Conservation (phyloP, 2,329 filamentous ascomycete species). For the Fonsecaea multimorphosa region DNA sequence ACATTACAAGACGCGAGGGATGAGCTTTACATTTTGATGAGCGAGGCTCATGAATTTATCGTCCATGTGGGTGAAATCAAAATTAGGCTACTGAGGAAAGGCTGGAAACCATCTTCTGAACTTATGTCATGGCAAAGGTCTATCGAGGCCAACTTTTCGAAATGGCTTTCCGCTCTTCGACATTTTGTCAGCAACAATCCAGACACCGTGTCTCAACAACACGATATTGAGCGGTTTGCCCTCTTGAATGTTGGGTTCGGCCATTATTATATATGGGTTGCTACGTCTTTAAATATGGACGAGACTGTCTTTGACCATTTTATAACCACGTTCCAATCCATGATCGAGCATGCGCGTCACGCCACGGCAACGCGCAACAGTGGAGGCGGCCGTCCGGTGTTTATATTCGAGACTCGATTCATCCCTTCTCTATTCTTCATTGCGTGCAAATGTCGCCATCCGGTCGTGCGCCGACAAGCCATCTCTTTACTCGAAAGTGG, state of each 20-base stretch:
- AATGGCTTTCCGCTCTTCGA: not conserved
- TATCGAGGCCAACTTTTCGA: conserved; percentile 9
- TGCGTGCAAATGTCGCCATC: conserved; percentile 29
- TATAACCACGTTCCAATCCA: conserved; percentile 15
- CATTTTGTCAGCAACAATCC: not conserved
- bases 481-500: conserved; percentile 14
- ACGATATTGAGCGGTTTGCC: conserved; percentile 8
- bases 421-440: conserved; percentile 27
- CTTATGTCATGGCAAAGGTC: conserved; percentile 1
- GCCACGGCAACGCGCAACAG: conserved; percentile 1
- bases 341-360: conserved; percentile 16
- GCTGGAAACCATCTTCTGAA: conserved; percentile 20
- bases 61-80: conserved; percentile 19
- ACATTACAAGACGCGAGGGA: conserved; percentile 20
- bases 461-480: conserved; percentile 30
- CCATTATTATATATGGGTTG: conserved; percentile 22
- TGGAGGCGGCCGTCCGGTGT: conserved; percentile 15
- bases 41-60: conserved; percentile 25
- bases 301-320: conserved; percentile 11
- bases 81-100: conserved; percentile 11
- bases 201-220: not conserved
- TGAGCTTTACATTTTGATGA: conserved; percentile 15
- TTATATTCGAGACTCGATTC: conserved; percentile 27
- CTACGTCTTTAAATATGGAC: conserved; percentile 9
- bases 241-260: conserved; percentile 6